These are phyloP conservation scores for Phytopythium vexans DNA, from an alignment of 352 stramenopile species.

Conservation along the genomic window DNA sequence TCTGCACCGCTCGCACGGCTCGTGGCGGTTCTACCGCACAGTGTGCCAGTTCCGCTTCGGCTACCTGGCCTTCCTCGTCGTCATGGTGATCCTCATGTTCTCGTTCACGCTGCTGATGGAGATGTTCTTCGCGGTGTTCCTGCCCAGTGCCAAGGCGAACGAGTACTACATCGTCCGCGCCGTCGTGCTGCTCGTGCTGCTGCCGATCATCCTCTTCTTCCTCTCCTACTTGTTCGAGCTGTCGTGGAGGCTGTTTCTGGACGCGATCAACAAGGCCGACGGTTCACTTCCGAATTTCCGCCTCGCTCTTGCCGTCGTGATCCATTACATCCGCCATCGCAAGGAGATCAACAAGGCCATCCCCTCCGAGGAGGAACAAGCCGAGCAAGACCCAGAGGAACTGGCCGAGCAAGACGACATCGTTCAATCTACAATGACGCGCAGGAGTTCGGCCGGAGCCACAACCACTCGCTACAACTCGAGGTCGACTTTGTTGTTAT, in stretches of 20 bases:
- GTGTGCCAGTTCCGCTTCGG: conserved; percentile 74
- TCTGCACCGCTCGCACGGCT: conserved; percentile 34
- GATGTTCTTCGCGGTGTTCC: conserved; percentile 84
- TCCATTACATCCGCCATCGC: conserved; percentile 74
- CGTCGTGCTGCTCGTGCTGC: conserved; percentile 46
- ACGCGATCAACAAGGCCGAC: conserved; percentile 71
- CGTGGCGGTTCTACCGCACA: conserved; percentile 70
- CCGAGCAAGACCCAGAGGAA: conserved; percentile 4
- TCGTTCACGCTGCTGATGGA: conserved; percentile 84
- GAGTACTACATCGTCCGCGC: conserved; percentile 62
- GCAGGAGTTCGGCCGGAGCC: neutral
- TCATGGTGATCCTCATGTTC: conserved; percentile 83
- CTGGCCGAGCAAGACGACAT: conserved; percentile 3
- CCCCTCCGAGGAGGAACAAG: conserved; percentile 11
- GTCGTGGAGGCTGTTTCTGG: conserved; percentile 55
- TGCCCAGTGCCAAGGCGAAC: conserved; percentile 72
- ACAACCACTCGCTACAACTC: neutral
- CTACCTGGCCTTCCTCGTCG: conserved; percentile 78
- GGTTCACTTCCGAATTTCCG: conserved; percentile 74
- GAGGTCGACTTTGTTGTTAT: conserved; percentile 29
- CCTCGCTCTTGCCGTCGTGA: conserved; percentile 68
- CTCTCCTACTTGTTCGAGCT: conserved; percentile 85
- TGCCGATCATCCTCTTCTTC: conserved; percentile 68
- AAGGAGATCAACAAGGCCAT: conserved; percentile 42
- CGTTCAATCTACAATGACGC: neutral